Conservation (phyloP, 257 asterid species). For the Solanum acaule region DNA sequence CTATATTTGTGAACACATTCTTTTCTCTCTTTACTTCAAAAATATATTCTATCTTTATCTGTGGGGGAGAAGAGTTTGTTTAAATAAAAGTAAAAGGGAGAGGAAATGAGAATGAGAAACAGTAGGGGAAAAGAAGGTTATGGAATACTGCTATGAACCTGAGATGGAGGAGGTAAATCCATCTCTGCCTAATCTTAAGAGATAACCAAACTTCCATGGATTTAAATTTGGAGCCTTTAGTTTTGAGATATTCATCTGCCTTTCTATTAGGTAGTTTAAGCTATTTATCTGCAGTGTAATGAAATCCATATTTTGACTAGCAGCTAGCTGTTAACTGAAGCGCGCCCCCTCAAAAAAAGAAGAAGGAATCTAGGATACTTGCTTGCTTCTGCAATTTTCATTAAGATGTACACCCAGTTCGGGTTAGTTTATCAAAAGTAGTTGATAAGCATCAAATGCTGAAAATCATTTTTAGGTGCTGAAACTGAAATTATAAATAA, state of each 20-base stretch:
- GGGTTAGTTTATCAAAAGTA: background rate
- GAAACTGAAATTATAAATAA: background rate
- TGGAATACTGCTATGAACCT: conserved; percentile 93
- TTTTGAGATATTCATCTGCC: background rate
- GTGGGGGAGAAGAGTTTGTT: background rate
- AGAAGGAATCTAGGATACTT: background rate
- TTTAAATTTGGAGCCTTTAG: background rate
- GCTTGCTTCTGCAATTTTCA: background rate
- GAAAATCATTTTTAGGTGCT: background rate
- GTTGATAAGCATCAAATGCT: background rate
- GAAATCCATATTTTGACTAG: background rate
- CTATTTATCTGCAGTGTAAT: background rate
- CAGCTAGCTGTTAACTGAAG: background rate
- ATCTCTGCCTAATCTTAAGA: background rate
- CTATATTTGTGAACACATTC: background rate
- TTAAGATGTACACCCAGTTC: background rate
- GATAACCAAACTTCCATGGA: background rate
- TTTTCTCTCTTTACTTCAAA: too few species aligned
- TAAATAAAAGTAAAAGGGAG: background rate
- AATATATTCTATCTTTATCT: too few species aligned
- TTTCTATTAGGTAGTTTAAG: background rate
- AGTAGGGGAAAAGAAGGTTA: conserved; percentile 35
- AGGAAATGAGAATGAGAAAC: conserved; percentile 3
- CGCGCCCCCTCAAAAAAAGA: background rate
- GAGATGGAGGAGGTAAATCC: conserved; percentile 95